Percentiles rank a stretch among this genome's conserved stretches.
These are phyloP conservation scores for Erysimum cheiri DNA, from an alignment of 441 rosid species.

Conservation along the genomic window DNA sequence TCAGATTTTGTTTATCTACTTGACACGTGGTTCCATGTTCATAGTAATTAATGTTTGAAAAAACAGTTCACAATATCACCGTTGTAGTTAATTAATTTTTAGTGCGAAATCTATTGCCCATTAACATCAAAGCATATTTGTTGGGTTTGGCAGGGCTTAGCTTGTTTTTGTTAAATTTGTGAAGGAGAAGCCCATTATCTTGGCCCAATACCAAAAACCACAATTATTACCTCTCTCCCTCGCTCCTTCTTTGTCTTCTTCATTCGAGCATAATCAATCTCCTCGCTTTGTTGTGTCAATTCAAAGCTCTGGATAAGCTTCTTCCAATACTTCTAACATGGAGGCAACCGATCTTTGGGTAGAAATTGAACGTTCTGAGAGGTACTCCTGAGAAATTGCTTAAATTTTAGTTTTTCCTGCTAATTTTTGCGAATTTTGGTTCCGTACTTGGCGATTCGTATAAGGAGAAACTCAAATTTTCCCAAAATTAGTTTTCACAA, in stretches of 20 bases:
- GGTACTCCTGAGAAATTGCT: conserved; percentile 45
- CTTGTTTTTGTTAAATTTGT: background rate
- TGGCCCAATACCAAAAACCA: conserved; percentile 20
- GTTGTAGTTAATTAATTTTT: background rate
- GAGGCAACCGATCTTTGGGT: conserved; percentile 55
- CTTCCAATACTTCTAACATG: conserved; percentile 40
- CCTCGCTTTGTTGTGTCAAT: background rate
- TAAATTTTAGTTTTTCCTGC: background rate
- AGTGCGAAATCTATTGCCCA: background rate
- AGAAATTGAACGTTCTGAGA: conserved; percentile 73
- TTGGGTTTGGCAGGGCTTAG: too few relatives aligned
- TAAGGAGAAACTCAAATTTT: background rate
- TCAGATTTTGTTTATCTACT: background rate
- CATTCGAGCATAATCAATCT: conserved; percentile 10
- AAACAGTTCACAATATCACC: background rate
- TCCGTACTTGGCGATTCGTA: background rate
- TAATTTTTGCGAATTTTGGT: background rate
- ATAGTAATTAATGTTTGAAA: background rate
- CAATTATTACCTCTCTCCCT: conserved; percentile 16
- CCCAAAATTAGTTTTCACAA: background rate
- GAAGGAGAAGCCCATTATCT: conserved; percentile 1
- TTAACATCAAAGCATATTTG: background rate
- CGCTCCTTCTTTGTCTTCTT: background rate
- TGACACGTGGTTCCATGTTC: background rate
- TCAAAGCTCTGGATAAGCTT: conserved; percentile 8